Conservation (phyloP, 1,139 yeast genomes). For the Blastobotrys indianensis region DNA sequence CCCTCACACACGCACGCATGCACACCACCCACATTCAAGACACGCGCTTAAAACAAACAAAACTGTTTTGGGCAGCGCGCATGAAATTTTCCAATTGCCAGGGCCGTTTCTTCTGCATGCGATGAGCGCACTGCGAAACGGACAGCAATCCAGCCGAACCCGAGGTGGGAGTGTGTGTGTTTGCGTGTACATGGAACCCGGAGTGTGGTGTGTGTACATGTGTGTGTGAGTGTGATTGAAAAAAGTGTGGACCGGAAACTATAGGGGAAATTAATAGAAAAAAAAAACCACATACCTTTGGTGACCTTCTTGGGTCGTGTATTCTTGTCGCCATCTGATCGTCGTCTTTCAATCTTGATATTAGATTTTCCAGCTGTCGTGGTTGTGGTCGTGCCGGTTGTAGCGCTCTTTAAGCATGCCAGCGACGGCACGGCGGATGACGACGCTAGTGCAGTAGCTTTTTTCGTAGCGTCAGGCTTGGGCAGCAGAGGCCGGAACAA, state of each 20-base stretch:
- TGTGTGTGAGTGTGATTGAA: no score
- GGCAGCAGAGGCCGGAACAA: constrained; percentile 35
- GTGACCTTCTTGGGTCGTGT: constrained; percentile 1
- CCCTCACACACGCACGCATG: no score
- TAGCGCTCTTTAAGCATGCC: background rate
- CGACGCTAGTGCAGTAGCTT: background rate
- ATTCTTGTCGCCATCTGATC: constrained; percentile 5
- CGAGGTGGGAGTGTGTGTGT: no score
- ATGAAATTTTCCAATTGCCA: background rate
- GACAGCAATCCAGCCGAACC: no score
- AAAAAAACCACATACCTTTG: constrained; percentile 1
- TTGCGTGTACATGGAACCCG: no score
- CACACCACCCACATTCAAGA: no score
- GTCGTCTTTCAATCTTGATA: constrained; percentile 8
- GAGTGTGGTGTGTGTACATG: no score
- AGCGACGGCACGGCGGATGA: constrained; percentile 2
- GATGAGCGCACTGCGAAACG: no score
- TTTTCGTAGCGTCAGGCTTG: constrained; percentile 23
- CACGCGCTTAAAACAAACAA: no score
- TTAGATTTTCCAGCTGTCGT: background rate
- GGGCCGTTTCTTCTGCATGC: background rate
- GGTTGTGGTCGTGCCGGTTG: background rate
- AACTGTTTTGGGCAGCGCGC: background rate
- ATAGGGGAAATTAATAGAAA: no score
- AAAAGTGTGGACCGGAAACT: no score